A percentile compares a stretch with the other conserved stretches of the same genome.
Evolutionary conservation across 305 asterid species (phyloP).

Genomic region (Fraxinus floribunda): DNA sequence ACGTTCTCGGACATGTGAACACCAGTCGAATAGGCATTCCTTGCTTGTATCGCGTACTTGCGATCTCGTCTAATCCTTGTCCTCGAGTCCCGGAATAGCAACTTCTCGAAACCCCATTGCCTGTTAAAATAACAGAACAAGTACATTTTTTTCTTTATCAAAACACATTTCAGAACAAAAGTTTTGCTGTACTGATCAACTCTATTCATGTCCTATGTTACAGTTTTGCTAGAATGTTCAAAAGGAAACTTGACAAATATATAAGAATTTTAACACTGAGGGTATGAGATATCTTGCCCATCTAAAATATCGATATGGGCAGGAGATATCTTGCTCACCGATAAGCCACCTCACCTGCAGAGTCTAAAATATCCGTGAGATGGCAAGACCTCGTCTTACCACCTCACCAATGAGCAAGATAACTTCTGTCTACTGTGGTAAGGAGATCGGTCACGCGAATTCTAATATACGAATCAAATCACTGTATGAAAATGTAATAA

Average conservation of each 20-base stretch:
- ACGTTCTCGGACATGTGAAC: constrained; percentile 77
- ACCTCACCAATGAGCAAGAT: too few relatives aligned
- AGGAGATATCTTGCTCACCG: too few relatives aligned
- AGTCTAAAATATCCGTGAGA: too few relatives aligned
- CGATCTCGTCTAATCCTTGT: constrained; percentile 58
- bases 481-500: too few relatives aligned
- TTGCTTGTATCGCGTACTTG: constrained; percentile 64
- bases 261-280: too few relatives aligned
- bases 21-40: constrained; percentile 57
- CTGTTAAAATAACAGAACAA: constrained; percentile 24
- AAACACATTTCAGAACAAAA: not conserved
- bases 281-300: too few relatives aligned
- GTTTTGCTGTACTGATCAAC: not conserved
- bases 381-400: too few relatives aligned
- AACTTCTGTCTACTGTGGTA: too few relatives aligned
- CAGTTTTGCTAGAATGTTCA: not conserved
- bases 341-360: too few relatives aligned
- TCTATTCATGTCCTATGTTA: not conserved
- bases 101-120: constrained; percentile 72
- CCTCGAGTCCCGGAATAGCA: constrained; percentile 49
- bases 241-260: not conserved
- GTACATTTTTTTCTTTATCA: not conserved
- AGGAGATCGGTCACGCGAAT: too few relatives aligned
- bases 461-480: too few relatives aligned
- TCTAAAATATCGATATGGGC: too few relatives aligned